phyloP scores from a whole-genome alignment of 495 filamentous ascomycete species.

The Hyaloscypha bicolor region DNA sequence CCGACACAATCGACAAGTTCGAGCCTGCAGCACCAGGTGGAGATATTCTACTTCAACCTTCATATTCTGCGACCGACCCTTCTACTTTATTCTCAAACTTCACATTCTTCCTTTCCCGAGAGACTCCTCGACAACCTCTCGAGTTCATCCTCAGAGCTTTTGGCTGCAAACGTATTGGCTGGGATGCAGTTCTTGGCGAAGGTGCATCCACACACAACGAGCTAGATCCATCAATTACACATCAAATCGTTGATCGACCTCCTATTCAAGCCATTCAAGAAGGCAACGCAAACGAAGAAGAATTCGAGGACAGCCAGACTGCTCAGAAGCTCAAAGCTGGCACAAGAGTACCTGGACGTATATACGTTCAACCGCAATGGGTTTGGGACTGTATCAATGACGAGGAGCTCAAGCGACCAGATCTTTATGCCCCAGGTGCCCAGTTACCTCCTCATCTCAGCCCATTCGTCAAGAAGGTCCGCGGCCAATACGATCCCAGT shows the following conservation, averaged over 20 bases:
- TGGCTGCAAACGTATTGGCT: conserved; percentile 94
- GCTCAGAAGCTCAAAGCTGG: conserved; percentile 52
- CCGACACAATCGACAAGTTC: conserved; percentile 85
- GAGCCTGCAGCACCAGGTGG: conserved; percentile 75
- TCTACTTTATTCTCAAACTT: conserved; percentile 79
- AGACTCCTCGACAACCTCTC: conserved; percentile 85
- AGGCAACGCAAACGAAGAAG: conserved; percentile 59
- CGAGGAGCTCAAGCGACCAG: conserved; percentile 80
- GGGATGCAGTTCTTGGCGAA: conserved; percentile 86
- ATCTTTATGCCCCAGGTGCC: conserved; percentile 88
- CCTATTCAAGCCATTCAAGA: conserved; percentile 70
- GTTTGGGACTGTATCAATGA: conserved; percentile 96
- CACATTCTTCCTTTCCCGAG: conserved; percentile 91
- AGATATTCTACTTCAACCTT: conserved; percentile 84
- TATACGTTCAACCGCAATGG: conserved; percentile 96
- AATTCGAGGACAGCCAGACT: conserved; percentile 56
- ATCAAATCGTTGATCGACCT: conserved; percentile 92
- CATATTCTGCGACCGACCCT: conserved; percentile 55
- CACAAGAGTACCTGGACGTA: conserved; percentile 80
- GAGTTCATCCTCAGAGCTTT: conserved; percentile 95
- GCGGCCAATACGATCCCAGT: conserved; percentile 87
- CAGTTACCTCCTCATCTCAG: conserved; percentile 91
- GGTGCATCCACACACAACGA: conserved; percentile 91
- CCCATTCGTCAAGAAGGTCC: conserved; percentile 87
- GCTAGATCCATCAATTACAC: conserved; percentile 83